Conservation (phyloP, 2,329 filamentous ascomycete genomes). For the Sphaerostilbella broomeana region DNA sequence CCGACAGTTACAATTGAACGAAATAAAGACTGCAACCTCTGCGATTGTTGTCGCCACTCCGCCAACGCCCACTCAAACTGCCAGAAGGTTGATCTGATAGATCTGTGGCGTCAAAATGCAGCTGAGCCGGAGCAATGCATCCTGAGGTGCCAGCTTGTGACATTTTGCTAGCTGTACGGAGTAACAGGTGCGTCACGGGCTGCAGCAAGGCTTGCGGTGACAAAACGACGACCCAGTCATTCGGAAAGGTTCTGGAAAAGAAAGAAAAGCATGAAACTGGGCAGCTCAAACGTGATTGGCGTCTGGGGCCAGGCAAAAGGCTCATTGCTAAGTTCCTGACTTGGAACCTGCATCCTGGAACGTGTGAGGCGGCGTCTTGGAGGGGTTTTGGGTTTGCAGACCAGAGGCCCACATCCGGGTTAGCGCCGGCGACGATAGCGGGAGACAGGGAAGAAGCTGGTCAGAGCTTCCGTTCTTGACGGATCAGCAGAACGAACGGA, state of each 20-base stretch:
- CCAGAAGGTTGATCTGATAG: no score
- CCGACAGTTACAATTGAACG: no score
- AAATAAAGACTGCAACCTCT: no score
- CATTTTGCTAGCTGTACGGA: not conserved
- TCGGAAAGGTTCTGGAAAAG: slow-evolving; percentile 6
- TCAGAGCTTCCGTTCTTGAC: slow-evolving; percentile 1
- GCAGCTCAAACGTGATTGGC: not conserved
- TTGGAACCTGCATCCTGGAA: slow-evolving; percentile 2
- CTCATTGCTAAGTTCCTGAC: slow-evolving; percentile 4
- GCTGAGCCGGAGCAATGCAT: no score
- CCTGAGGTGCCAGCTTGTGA: no score
- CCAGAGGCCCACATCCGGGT: not conserved
- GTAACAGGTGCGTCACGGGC: not conserved
- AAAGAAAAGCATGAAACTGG: not conserved
- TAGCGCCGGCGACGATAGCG: slow-evolving; percentile 8
- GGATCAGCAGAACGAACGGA: not conserved
- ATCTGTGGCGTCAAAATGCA: no score
- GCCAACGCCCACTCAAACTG: no score
- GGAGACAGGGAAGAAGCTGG: slow-evolving; percentile 2
- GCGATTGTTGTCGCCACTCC: no score
- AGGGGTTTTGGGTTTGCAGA: not conserved
- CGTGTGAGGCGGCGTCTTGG: no score
- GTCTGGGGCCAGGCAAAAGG: slow-evolving; percentile 3
- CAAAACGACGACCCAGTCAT: slow-evolving; percentile 4
- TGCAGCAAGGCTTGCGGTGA: not conserved